Evolutionary conservation across 352 stramenopile species (phyloP), one percentile per base, ranked within the genome.

Genomic region (Phytophthora fragariaefolia): DNA sequence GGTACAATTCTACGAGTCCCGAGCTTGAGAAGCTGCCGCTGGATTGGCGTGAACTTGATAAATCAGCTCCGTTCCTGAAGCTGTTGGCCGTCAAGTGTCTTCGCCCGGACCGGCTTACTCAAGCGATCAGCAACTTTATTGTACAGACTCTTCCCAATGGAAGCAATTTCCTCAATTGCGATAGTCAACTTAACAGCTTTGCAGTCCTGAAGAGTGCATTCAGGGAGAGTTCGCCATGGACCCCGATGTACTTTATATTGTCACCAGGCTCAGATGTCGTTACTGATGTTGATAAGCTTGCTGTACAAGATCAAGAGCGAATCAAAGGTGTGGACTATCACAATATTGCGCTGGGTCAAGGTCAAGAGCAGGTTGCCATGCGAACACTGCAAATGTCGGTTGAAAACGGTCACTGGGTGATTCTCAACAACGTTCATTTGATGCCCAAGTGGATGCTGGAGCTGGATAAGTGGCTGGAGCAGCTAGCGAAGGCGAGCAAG

Each of bases 241-340:
- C 96, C n/a, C 97, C 97, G 15, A 96, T 99, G 65, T 99, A 98
- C 71, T 99, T 99, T 63, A 97, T 99, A 56, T 74, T 99, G 45
- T 98, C 92, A 42, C 95, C 96, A 4, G 97, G 96, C n/a, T 97
- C 96, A 0, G 98, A 99, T 74, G 96, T 99, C 0, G 95, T 99
- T 18, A 92, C 87, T 0, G 95, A 99, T 72, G 80, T 99, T 24
- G 97, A 99, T 69, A 91, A 95, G 61, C 81, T 99, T 38, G 97
- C 97, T 0, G 79, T 92, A 3, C 89, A 96, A 42, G 91, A 98
- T 68, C 81, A 94, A 28, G 92, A 98, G 49, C 87, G 96, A 28
- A 89, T 90, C 60, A 98, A 98, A 67, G 95, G 95, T 30, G 82
- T 97, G 30, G 97, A 97, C 52, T 99, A 99, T 73, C 94, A 98